phyloP scores from a whole-genome alignment of 2,329 filamentous ascomycete species.

The Rutstroemia sp. region DNA sequence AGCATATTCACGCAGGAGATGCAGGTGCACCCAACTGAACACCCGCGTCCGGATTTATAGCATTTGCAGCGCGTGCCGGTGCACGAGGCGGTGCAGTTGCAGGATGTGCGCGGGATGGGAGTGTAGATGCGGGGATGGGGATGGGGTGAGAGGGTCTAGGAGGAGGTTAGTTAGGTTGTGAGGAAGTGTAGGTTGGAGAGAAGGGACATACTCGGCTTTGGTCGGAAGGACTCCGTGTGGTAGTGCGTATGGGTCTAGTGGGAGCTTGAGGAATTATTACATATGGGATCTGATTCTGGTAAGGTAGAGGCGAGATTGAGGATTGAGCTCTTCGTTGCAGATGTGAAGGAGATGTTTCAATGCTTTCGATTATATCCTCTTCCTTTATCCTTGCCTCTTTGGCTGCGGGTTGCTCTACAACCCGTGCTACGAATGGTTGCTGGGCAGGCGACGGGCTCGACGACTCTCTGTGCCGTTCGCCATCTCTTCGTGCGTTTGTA shows the following conservation, averaged over 20 bases:
- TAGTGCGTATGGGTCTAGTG: neutral
- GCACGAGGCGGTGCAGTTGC: neutral
- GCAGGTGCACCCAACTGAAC: neutral
- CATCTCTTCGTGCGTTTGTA: neutral
- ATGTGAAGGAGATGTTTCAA: neutral
- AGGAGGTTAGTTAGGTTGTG: neutral
- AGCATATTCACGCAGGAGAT: slow-evolving; percentile 4
- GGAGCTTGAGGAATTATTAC: neutral
- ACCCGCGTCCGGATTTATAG: neutral
- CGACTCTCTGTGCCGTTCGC: no score
- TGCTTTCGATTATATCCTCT: neutral
- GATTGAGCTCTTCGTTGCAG: no score
- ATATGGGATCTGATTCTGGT: neutral
- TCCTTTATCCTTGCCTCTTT: neutral
- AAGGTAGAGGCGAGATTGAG: neutral
- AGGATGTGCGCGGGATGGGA: neutral
- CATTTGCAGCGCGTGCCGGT: neutral
- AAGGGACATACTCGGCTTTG: neutral
- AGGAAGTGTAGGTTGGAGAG: no score
- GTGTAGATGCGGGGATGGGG: neutral
- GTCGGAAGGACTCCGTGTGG: neutral
- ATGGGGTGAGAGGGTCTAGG: neutral
- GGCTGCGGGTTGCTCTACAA: neutral
- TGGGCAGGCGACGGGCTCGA: no score
- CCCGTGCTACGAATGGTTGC: neutral